phyloP scores from a whole-genome alignment of 164 flowering plant species.

The Aristolochia californica region DNA sequence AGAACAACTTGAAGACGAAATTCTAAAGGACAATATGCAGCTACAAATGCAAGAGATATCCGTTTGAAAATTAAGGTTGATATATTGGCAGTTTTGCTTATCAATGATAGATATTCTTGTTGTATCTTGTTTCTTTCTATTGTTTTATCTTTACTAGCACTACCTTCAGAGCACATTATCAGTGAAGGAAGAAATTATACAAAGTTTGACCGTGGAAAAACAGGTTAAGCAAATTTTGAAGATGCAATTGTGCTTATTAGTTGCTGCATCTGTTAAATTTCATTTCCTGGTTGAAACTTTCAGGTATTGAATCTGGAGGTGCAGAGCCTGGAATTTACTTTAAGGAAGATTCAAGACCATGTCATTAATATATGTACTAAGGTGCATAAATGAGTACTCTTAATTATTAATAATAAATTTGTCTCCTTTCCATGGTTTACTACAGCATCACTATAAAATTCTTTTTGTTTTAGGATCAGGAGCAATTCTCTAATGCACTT shows the following conservation, averaged over 20 bases:
- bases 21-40: constrained; percentile 14
- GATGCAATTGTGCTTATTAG: neutral
- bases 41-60: constrained; percentile 50
- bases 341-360: neutral
- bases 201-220: constrained; percentile 40
- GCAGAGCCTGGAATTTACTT: constrained; percentile 15
- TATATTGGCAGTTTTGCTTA: neutral
- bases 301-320: constrained; percentile 49
- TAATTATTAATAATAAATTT: too few species aligned
- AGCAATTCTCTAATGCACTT: too few species aligned
- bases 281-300: neutral
- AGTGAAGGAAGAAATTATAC: constrained; percentile 37
- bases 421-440: too few species aligned
- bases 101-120: too few species aligned
- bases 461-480: too few species aligned
- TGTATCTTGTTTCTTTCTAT: too few species aligned
- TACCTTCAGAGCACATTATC: constrained; percentile 48
- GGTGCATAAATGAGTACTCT: neutral
- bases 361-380: neutral
- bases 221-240: constrained; percentile 26
- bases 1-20: constrained; percentile 39
- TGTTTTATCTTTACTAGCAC: constrained; percentile 17
- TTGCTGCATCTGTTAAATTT: constrained; percentile 1
- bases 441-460: too few species aligned
- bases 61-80: constrained; percentile 6